Percentiles rank a stretch among this genome's conserved stretches.
Evolutionary conservation across 2,329 filamentous ascomycete species (phyloP).

Genomic region (Magnaporthiopsis incrustans): DNA sequence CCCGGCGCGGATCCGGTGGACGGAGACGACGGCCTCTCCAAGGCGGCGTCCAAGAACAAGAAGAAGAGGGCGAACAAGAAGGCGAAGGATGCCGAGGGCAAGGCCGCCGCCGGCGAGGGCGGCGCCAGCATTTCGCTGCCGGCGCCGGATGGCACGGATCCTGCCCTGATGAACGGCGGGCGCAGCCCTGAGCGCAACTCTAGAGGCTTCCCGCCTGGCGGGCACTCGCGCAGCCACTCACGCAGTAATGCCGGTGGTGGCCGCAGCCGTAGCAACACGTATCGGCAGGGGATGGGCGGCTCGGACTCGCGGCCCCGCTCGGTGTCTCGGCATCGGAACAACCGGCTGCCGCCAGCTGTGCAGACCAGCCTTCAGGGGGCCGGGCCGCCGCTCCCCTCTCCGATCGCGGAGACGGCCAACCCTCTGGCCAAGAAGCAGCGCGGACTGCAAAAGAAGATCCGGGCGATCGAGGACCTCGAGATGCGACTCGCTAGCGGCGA

Average conservation of each 20-base stretch:
- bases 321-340: constrained; percentile 21
- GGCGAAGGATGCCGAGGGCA: constrained; percentile 67
- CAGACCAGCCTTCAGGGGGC: neutral
- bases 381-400: neutral
- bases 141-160: constrained; percentile 32
- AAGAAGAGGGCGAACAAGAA: constrained; percentile 95
- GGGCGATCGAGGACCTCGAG: constrained; percentile 95
- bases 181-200: constrained; percentile 55
- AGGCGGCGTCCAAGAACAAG: constrained; percentile 90
- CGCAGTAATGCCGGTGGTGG: constrained; percentile 40
- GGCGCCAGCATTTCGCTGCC: constrained; percentile 37
- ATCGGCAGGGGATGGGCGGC: constrained; percentile 19
- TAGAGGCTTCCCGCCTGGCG: constrained; percentile 38
- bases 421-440: constrained; percentile 93
- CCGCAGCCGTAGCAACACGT: constrained; percentile 44
- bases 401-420: constrained; percentile 24
- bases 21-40: constrained; percentile 70
- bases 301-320: constrained; percentile 10
- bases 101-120: constrained; percentile 31
- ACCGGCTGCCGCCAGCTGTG: constrained; percentile 6
- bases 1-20: constrained; percentile 44
- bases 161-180: constrained; percentile 40
- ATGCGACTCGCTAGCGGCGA: constrained; percentile 92
- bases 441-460: constrained; percentile 90
- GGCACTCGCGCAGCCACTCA: constrained; percentile 43